Evolutionary conservation across 768 basidiomycete genomes (phyloP).

Genomic region (Lactarius psammicola): DNA sequence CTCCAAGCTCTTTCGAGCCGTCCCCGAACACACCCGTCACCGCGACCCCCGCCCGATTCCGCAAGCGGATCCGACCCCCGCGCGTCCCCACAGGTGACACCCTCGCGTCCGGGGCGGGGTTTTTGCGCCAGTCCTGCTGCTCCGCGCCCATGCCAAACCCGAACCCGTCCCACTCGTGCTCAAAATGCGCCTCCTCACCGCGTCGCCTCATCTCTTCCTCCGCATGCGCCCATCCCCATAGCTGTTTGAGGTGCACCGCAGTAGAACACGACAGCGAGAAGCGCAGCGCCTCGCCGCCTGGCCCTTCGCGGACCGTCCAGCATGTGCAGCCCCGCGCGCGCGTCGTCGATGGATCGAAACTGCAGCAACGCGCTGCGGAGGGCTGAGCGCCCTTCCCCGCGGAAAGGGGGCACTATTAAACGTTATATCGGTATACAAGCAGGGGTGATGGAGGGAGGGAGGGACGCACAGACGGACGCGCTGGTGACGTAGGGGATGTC

Average conservation of each 20-base stretch:
- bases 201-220: not conserved
- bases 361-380: slow-evolving; percentile 1
- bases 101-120: not conserved
- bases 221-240: not conserved
- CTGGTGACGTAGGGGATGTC: slow-evolving; percentile 2
- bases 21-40: not conserved
- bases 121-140: not conserved
- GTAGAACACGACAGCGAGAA: slow-evolving; percentile 1
- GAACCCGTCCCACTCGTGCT: slow-evolving; percentile 3
- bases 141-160: slow-evolving; percentile 10
- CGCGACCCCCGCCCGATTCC: too few species aligned
- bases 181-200: not conserved
- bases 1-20: not conserved
- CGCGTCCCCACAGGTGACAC: slow-evolving; percentile 7
- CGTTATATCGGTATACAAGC: too few species aligned
- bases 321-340: not conserved
- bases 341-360: not conserved
- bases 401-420: slow-evolving; percentile 10
- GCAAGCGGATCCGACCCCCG: slow-evolving; percentile 3
- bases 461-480: not conserved
- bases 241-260: not conserved
- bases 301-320: slow-evolving; percentile 1
- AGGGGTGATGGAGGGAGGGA: too few species aligned
- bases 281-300: slow-evolving; percentile 1
- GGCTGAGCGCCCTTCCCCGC: not conserved